A percentile compares a stretch with the other conserved stretches of the same genome.
These are phyloP conservation scores for Sugiyamaella americana DNA, from an alignment of 805 yeast species.

Conservation along the genomic window DNA sequence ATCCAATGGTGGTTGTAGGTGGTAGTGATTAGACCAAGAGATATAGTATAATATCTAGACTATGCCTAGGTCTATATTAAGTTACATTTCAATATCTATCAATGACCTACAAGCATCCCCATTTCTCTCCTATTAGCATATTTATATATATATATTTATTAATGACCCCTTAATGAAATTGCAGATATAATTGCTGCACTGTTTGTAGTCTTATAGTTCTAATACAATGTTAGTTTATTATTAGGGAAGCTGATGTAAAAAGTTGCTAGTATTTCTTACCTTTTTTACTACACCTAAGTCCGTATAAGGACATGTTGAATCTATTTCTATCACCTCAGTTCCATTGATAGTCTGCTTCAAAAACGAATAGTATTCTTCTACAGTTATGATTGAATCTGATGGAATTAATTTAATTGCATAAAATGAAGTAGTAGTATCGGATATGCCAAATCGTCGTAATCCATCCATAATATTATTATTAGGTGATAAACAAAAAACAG, in stretches of 20 bases:
- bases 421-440: conserved; percentile 41
- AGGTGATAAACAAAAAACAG: conserved; percentile 63
- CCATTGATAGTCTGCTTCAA: conserved; percentile 16
- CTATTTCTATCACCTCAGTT: conserved; percentile 6
- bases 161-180: conserved; percentile 19
- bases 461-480: conserved; percentile 52
- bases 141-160: conserved; percentile 5
- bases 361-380: conserved; percentile 11
- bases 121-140: too few relatives aligned
- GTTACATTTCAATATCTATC: too few relatives aligned
- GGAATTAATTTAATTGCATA: conserved; percentile 45
- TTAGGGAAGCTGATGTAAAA: not conserved
- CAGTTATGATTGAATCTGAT: not conserved
- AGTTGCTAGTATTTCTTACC: not conserved
- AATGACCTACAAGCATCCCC: too few relatives aligned
- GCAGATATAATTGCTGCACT: conserved; percentile 17
- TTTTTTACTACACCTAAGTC: not conserved
- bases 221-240: conserved; percentile 1
- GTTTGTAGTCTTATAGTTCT: conserved; percentile 18
- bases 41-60: too few relatives aligned
- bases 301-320: conserved; percentile 6
- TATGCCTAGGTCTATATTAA: too few relatives aligned
- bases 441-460: conserved; percentile 62
- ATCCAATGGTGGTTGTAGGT: not conserved
- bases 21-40: too few relatives aligned